Conservation (phyloP, 306 rosid genomes). For the Rosa persica region DNA sequence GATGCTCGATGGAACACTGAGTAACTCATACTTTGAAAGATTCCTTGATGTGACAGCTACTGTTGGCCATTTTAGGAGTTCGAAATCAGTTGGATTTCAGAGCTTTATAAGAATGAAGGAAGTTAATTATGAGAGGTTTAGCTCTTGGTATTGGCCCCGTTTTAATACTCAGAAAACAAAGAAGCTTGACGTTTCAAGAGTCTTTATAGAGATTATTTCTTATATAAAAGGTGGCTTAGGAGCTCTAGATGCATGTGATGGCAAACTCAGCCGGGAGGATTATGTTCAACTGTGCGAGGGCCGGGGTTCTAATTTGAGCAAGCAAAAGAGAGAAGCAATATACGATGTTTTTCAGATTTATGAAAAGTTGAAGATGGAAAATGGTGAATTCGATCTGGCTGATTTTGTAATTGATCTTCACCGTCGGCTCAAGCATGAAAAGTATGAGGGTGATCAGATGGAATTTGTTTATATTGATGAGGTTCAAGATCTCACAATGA, state of each 20-base stretch:
- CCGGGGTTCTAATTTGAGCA: conserved; percentile 43
- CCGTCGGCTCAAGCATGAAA: conserved; percentile 32
- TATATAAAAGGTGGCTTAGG: conserved; percentile 58
- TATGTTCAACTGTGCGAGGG: conserved; percentile 46
- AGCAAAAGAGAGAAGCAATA: conserved; percentile 41
- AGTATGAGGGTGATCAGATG: conserved; percentile 49
- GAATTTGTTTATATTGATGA: conserved; percentile 67
- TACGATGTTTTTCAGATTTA: conserved; percentile 57
- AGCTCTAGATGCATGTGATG: conserved; percentile 35
- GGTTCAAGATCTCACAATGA: conserved; percentile 65
- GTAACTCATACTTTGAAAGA: conserved; percentile 53
- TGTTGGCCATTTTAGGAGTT: conserved; percentile 21
- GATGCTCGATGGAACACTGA: conserved; percentile 68
- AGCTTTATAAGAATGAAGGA: conserved; percentile 49
- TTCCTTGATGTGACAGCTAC: conserved; percentile 25
- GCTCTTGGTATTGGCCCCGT: conserved; percentile 60
- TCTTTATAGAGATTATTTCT: conserved; percentile 65
- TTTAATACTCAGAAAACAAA: conserved; percentile 50
- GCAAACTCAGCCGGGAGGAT: conserved; percentile 45
- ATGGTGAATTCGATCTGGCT: conserved; percentile 66
- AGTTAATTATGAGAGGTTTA: conserved; percentile 61
- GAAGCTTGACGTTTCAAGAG: conserved; percentile 51
- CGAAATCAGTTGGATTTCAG: conserved; percentile 47
- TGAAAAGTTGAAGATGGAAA: conserved; percentile 58
- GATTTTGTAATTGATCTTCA: conserved; percentile 67